phyloP scores from a whole-genome alignment of 331 rosid species.

The Rosa hybrid region DNA sequence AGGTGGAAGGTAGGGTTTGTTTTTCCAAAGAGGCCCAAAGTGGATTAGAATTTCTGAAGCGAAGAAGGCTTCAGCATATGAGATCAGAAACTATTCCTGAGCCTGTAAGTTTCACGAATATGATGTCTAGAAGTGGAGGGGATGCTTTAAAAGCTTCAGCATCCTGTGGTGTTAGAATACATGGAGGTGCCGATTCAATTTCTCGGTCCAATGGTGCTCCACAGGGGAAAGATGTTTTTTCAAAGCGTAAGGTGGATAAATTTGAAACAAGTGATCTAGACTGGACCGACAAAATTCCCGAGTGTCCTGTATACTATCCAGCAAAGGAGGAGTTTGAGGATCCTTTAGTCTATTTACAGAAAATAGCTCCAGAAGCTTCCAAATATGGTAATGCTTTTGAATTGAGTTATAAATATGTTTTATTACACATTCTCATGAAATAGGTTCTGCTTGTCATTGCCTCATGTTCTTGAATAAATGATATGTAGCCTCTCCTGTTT shows the following conservation, averaged over 20 bases:
- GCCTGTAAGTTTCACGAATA: constrained; percentile 45
- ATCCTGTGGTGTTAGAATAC: constrained; percentile 70
- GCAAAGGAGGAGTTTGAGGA: constrained; percentile 90
- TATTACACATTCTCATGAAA: background rate
- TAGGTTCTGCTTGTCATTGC: background rate
- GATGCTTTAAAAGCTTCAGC: constrained; percentile 80
- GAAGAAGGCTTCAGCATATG: constrained; percentile 78
- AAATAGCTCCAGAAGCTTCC: constrained; percentile 94
- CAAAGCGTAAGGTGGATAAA: constrained; percentile 81
- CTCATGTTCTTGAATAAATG: background rate
- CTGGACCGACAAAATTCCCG: constrained; percentile 80
- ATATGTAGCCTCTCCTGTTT: background rate
- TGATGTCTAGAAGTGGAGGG: constrained; percentile 88
- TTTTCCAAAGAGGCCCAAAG: constrained; percentile 67
- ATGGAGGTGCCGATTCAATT: constrained; percentile 45
- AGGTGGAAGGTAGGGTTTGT: constrained; percentile 90
- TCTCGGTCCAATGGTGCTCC: constrained; percentile 26
- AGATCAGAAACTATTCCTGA: constrained; percentile 41
- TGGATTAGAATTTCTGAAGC: constrained; percentile 75
- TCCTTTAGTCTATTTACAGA: constrained; percentile 89
- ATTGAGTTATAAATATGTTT: background rate
- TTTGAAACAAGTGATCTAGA: constrained; percentile 77
- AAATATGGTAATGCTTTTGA: constrained; percentile 62
- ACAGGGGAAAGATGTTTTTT: constrained; percentile 39
- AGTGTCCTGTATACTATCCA: constrained; percentile 91